phyloP scores from a whole-genome alignment of 1,284 basidiomycete species.

The Fomitopsis betulina region DNA sequence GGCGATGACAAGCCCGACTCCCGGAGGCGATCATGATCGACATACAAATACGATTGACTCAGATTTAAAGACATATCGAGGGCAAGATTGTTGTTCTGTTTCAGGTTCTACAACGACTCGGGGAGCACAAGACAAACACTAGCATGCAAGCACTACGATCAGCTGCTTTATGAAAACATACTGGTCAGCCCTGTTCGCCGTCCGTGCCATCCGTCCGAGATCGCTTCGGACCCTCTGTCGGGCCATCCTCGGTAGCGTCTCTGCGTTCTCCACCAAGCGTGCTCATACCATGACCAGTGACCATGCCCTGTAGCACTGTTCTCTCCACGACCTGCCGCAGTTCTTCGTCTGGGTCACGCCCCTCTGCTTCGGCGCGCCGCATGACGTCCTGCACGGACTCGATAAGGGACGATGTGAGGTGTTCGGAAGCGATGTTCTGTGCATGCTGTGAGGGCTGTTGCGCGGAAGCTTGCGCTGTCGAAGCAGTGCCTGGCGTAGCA shows the following conservation, averaged over 20 bases:
- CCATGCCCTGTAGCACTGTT: slow-evolving; percentile 58
- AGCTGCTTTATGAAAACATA: too few species aligned
- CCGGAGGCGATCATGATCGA: neutral
- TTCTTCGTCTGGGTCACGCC: slow-evolving; percentile 55
- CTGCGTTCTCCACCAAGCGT: slow-evolving; percentile 18
- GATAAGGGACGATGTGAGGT: slow-evolving; percentile 68
- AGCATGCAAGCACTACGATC: too few species aligned
- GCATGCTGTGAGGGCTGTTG: slow-evolving; percentile 56
- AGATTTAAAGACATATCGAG: too few species aligned
- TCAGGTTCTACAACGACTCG: too few species aligned
- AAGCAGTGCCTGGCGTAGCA: slow-evolving; percentile 5
- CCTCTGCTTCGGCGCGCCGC: slow-evolving; percentile 57
- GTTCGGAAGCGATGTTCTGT: slow-evolving; percentile 65
- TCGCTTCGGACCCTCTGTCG: neutral
- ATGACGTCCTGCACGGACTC: slow-evolving; percentile 63
- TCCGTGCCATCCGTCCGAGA: slow-evolving; percentile 21
- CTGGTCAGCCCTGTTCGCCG: neutral
- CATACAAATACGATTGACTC: neutral
- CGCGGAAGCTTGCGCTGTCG: slow-evolving; percentile 13
- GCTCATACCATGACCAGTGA: slow-evolving; percentile 52
- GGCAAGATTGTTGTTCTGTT: too few species aligned
- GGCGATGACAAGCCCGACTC: neutral
- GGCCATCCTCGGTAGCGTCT: slow-evolving; percentile 11
- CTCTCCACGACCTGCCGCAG: slow-evolving; percentile 52
- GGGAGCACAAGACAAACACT: too few species aligned